phyloP scores from a whole-genome alignment of 306 rosid genomes.

The Cicer chorassanicum region DNA sequence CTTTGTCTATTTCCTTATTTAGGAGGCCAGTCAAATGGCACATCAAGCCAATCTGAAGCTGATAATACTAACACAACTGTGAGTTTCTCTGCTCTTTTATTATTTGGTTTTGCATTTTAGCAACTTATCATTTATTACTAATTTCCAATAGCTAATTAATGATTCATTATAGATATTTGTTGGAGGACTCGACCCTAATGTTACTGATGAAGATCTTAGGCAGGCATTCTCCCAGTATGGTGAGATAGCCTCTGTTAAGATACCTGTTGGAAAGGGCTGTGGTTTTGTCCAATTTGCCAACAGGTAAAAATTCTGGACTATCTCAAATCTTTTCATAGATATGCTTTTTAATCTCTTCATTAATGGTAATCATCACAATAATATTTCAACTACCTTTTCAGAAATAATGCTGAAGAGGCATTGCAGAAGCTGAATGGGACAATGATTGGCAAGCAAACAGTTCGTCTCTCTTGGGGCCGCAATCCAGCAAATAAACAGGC shows the following conservation, averaged over 20 bases:
- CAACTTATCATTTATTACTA: slow-evolving; percentile 9
- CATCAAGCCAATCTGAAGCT: slow-evolving; percentile 71
- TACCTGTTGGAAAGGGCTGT: slow-evolving; percentile 96
- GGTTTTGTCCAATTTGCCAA: slow-evolving; percentile 95
- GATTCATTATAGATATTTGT: slow-evolving; percentile 78
- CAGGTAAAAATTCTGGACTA: slow-evolving; percentile 57
- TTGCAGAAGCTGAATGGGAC: slow-evolving; percentile 86
- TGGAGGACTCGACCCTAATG: slow-evolving; percentile 97
- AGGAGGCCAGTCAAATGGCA: slow-evolving; percentile 88
- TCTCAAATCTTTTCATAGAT: slow-evolving; percentile 5
- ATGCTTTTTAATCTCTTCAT: slow-evolving; percentile 24
- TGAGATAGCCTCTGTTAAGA: slow-evolving; percentile 92
- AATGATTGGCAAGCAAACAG: slow-evolving; percentile 85
- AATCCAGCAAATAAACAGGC: slow-evolving; percentile 99
- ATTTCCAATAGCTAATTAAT: slow-evolving; percentile 42
- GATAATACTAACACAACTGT: slow-evolving; percentile 95
- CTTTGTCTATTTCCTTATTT: slow-evolving; percentile 31
- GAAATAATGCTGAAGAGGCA: slow-evolving; percentile 96
- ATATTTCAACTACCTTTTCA: slow-evolving; percentile 50
- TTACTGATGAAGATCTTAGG: slow-evolving; percentile 91
- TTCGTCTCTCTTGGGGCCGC: slow-evolving; percentile 99
- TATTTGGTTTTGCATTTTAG: slow-evolving; percentile 20
- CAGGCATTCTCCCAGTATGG: slow-evolving; percentile 87
- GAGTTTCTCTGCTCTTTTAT: slow-evolving; percentile 47
- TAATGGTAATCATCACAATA: slow-evolving; percentile 25